Conservation (phyloP, 331 rosid genomes). For the Stylosanthes scabra region DNA sequence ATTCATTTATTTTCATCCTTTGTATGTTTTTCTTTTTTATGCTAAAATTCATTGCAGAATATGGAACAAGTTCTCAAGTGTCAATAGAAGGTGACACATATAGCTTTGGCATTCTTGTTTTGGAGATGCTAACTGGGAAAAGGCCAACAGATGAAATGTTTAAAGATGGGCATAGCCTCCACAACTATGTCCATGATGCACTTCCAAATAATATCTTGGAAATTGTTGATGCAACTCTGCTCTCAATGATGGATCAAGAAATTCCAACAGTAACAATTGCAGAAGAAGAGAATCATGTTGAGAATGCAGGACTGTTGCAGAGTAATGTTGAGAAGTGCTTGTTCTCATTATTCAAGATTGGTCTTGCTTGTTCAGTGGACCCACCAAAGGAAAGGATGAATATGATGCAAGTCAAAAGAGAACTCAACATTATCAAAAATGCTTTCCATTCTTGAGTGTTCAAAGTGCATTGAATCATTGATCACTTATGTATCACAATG, state of each 20-base stretch:
- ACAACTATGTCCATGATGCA: constrained; percentile 21
- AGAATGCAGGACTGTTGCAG: background rate
- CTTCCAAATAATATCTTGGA: constrained; percentile 14
- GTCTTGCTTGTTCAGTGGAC: constrained; percentile 46
- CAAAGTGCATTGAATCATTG: background rate
- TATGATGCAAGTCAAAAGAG: constrained; percentile 25
- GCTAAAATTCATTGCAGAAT: constrained; percentile 13
- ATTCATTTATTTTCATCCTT: background rate
- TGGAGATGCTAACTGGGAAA: constrained; percentile 39
- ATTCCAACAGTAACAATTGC: background rate
- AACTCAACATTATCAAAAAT: constrained; percentile 18
- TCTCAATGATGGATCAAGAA: background rate
- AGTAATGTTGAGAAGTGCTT: constrained; percentile 18
- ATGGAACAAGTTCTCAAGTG: constrained; percentile 26
- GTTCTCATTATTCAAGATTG: constrained; percentile 28
- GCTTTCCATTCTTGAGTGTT: background rate
- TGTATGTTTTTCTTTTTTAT: background rate
- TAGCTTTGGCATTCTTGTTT: constrained; percentile 30
- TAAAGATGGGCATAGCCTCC: constrained; percentile 27
- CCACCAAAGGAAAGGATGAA: constrained; percentile 25
- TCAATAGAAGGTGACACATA: constrained; percentile 39
- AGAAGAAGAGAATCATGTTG: background rate
- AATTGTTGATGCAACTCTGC: constrained; percentile 19
- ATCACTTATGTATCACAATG: background rate
- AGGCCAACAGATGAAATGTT: constrained; percentile 38